Base-by-base conservation (phyloP, 1,139 yeast genomes). In the Tardiomyces digboiensis region DNA sequence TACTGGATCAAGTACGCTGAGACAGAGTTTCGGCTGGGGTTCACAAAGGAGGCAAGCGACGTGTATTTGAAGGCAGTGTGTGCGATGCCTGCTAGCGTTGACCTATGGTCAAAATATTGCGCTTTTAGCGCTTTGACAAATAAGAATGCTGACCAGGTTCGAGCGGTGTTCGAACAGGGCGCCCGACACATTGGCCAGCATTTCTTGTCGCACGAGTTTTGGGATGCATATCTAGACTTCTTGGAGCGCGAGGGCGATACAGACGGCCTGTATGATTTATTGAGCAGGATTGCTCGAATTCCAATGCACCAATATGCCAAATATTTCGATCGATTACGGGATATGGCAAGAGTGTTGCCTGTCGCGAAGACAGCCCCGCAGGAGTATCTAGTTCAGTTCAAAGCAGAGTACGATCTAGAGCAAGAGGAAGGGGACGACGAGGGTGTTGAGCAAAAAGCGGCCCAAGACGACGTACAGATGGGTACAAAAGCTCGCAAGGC, bases 1-100 rank as follows among this genome's bases (percentile, higher is more conserved):
- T 86, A 84, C 60, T 86, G 97, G 91, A 71, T 82, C 39, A 75
- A 78, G 50, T 86, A 74, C 59, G 95, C 96, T 0, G 66, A 72
- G 20, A 67, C 77, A 64, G 86, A 80, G 59, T 82, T 76, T 57
- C 69, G 71, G 42, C 59, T 84, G 26, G 86, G 87, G 0, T 62
- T 74, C 49, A 69, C 80, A 0, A 68, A 66, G 1, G 57, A 61
- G 65, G 39, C 55, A 50, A 6, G 44, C 13, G 21, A 29, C 2
- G 69, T 85, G 0, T 91, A 75, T 58, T 64, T 71, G 43, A 60
- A 70, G 5, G 86, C 82, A 0, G 68, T 88, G 23, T 59, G 61
- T 3, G 59, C 68, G n/a, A 56, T 79, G 29, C 75, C 78, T 1
- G 66, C 51, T 47, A 79, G 88, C 5, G 67, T 83, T 12, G 72